phyloP scores from a whole-genome alignment of 805 yeast species.

The Tetrapisispora arboricola region DNA sequence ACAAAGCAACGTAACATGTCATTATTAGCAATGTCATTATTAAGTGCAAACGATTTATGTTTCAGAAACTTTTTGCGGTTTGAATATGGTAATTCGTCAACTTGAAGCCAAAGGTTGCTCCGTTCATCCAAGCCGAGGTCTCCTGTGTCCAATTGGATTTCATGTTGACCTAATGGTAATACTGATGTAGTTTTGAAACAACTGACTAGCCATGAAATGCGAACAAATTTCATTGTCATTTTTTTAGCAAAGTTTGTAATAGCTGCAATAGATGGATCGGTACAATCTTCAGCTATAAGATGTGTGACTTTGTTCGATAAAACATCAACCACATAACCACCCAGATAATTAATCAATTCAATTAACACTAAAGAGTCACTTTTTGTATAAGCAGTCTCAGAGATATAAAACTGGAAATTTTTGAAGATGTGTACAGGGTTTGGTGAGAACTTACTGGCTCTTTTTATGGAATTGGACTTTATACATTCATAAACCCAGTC shows the following conservation, averaged over 20 bases:
- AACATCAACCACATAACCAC: constrained; percentile 54
- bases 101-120: no score
- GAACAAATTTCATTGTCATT: constrained; percentile 43
- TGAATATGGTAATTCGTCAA: no score
- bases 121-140: no score
- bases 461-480: constrained; percentile 12
- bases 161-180: constrained; percentile 33
- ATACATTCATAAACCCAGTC: constrained; percentile 21
- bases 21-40: neutral
- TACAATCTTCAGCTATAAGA: constrained; percentile 47
- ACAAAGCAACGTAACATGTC: neutral
- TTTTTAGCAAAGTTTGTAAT: constrained; percentile 21
- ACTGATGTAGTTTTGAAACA: constrained; percentile 45
- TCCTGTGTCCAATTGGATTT: no score
- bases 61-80: constrained; percentile 8
- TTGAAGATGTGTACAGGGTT: constrained; percentile 58
- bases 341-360: constrained; percentile 46
- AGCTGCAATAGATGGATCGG: constrained; percentile 52
- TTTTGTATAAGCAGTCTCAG: constrained; percentile 48
- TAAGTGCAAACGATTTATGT: neutral
- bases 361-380: constrained; percentile 60
- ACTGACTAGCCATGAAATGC: constrained; percentile 73
- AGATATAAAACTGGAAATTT: constrained; percentile 49
- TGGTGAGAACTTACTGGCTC: constrained; percentile 45
- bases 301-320: constrained; percentile 73